A percentile compares a stretch with the other conserved stretches of the same genome.
Evolutionary conservation across 1,284 basidiomycete species (phyloP).

Genomic region (Ustilago xerochloae): DNA sequence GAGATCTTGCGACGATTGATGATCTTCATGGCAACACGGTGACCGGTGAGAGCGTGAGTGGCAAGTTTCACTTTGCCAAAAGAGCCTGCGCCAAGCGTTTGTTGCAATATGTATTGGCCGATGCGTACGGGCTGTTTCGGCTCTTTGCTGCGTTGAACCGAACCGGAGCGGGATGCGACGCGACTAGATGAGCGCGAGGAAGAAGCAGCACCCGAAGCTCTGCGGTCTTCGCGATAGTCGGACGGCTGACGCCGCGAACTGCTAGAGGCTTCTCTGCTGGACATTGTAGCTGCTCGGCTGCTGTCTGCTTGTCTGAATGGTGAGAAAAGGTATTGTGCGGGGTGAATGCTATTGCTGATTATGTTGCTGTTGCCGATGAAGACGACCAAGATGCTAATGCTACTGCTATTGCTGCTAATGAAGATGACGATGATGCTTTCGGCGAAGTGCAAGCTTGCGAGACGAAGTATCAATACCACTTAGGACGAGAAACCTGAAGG

Average conservation of each 20-base stretch:
- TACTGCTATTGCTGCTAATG: background rate
- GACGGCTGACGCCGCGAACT: conserved; percentile 34
- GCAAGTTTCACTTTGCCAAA: conserved; percentile 99
- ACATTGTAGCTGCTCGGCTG: conserved; percentile 13
- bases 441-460: no score
- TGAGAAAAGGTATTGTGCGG: background rate
- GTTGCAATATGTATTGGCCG: conserved; percentile 65
- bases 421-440: no score
- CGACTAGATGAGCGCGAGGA: conserved; percentile 39
- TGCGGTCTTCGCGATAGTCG: conserved; percentile 18
- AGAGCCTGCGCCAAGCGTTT: conserved; percentile 77
- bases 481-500: no score
- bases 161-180: conserved; percentile 29
- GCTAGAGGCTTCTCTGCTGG: conserved; percentile 21
- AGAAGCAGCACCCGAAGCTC: conserved; percentile 9
- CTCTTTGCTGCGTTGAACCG: conserved; percentile 21
- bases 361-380: no score
- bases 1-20: conserved; percentile 94
- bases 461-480: no score
- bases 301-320: no score
- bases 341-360: background rate
- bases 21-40: conserved; percentile 97
- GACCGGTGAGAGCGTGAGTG: conserved; percentile 90
- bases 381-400: no score
- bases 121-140: conserved; percentile 60